Evolutionary conservation across 2,329 filamentous ascomycete genomes (phyloP).

Genomic region (Diaporthe sp.): DNA sequence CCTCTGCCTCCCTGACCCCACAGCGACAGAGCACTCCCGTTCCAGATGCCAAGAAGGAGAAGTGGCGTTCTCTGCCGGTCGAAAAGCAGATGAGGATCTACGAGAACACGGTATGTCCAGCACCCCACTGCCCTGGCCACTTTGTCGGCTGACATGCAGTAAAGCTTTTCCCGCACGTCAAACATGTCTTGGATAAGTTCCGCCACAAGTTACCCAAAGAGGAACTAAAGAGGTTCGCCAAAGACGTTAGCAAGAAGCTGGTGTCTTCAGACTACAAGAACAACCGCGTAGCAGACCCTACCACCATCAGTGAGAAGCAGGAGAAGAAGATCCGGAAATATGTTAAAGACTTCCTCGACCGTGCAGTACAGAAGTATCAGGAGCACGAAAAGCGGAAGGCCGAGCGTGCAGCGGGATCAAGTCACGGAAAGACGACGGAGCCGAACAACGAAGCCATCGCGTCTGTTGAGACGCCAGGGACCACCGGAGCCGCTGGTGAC

Average conservation of each 20-base stretch:
- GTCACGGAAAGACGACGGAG: slow-evolving; percentile 43
- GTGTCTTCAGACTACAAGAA: slow-evolving; percentile 94
- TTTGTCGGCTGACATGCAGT: neutral
- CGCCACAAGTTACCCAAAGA: slow-evolving; percentile 89
- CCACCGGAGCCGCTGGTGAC: slow-evolving; percentile 45
- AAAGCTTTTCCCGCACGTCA: slow-evolving; percentile 87
- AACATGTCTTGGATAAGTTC: slow-evolving; percentile 88
- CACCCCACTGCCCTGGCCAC: neutral
- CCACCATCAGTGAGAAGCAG: slow-evolving; percentile 79
- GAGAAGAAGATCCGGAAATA: slow-evolving; percentile 86
- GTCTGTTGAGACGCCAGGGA: slow-evolving; percentile 45
- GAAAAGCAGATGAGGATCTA: slow-evolving; percentile 97
- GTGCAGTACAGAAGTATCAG: slow-evolving; percentile 82
- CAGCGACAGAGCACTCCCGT: slow-evolving; percentile 68
- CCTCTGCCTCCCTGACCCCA: slow-evolving; percentile 73
- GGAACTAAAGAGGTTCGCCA: slow-evolving; percentile 72
- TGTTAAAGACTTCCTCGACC: slow-evolving; percentile 88
- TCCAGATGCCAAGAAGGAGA: slow-evolving; percentile 74
- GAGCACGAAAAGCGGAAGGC: slow-evolving; percentile 76
- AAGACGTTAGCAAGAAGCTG: slow-evolving; percentile 86
- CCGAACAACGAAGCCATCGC: slow-evolving; percentile 39
- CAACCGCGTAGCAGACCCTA: slow-evolving; percentile 86
- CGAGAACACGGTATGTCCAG: slow-evolving; percentile 83
- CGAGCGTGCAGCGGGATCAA: slow-evolving; percentile 52
- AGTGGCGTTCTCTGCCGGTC: slow-evolving; percentile 76